phyloP scores from a whole-genome alignment of 1,284 basidiomycete genomes.

The Marasmius fiardii region DNA sequence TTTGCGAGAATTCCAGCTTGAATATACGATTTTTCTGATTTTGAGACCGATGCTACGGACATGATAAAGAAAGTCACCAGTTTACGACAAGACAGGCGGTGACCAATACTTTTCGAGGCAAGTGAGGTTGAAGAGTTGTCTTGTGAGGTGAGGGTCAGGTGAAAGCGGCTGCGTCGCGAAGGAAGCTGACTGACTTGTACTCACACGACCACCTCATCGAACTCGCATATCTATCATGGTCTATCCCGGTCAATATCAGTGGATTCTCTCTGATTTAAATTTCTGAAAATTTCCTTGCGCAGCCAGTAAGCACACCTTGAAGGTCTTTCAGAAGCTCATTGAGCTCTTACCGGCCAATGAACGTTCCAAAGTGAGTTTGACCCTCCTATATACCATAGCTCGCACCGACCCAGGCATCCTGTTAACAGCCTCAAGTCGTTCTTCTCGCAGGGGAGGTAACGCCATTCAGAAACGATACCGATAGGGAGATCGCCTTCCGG shows the following conservation, averaged over 20 bases:
- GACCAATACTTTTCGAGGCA: too few relatives aligned
- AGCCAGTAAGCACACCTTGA: constrained; percentile 45
- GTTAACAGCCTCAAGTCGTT: constrained; percentile 54
- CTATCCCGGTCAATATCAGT: constrained; percentile 30
- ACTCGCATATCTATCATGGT: constrained; percentile 28
- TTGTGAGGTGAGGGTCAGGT: too few relatives aligned
- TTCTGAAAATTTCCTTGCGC: constrained; percentile 9
- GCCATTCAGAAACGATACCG: constrained; percentile 81
- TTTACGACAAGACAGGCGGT: too few relatives aligned
- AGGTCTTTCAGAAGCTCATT: constrained; percentile 47
- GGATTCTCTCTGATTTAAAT: not conserved
- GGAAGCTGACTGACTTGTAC: too few relatives aligned
- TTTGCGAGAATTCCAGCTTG: constrained; percentile 54
- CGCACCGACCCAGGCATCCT: not conserved
- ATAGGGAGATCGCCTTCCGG: constrained; percentile 77
- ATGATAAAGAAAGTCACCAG: constrained; percentile 13
- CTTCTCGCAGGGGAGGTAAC: constrained; percentile 59
- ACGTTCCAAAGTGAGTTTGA: constrained; percentile 45
- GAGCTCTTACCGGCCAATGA: constrained; percentile 45
- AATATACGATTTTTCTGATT: constrained; percentile 74
- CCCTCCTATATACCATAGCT: not conserved
- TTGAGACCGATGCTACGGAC: constrained; percentile 48
- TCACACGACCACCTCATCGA: not conserved
- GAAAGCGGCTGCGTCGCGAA: too few relatives aligned
- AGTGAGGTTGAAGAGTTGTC: too few relatives aligned